A percentile compares a stretch with the other conserved stretches of the same genome.
phyloP scores from a whole-genome alignment of 345 rosid species.

The Trapa bicornis region DNA sequence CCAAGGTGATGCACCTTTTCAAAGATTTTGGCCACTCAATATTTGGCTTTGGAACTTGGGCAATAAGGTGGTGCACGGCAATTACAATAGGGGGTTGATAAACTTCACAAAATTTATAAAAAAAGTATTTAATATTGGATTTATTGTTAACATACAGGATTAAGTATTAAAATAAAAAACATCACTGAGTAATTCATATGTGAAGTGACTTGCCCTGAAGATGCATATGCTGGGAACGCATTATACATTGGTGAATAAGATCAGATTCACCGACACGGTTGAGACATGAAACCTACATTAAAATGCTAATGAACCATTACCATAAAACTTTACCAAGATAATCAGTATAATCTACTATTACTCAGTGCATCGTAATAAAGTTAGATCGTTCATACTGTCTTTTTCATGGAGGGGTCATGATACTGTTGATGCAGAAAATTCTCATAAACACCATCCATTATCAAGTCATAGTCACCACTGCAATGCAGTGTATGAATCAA shows the following conservation, averaged over 20 bases:
- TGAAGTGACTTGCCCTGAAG: constrained; percentile 40
- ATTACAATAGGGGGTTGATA: constrained; percentile 62
- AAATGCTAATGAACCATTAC: not conserved
- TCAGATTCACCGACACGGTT: constrained; percentile 68
- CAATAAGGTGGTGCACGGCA: constrained; percentile 46
- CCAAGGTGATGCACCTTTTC: constrained; percentile 42
- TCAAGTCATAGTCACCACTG: constrained; percentile 88
- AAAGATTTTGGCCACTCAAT: constrained; percentile 92
- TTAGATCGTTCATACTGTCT: constrained; percentile 48
- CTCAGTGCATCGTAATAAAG: not conserved
- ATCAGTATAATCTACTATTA: constrained; percentile 1
- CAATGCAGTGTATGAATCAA: constrained; percentile 10
- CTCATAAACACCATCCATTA: constrained; percentile 81
- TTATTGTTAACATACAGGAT: not conserved
- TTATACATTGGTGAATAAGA: constrained; percentile 43
- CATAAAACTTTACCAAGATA: not conserved
- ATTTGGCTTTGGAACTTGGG: constrained; percentile 71
- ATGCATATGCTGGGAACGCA: constrained; percentile 66
- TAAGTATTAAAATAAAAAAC: not conserved
- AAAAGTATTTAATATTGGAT: not conserved
- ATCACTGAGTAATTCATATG: constrained; percentile 1
- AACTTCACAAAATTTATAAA: constrained; percentile 47
- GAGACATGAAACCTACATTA: constrained; percentile 55
- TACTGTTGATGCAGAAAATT: constrained; percentile 74
- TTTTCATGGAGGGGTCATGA: constrained; percentile 92